phyloP scores from a whole-genome alignment of 176 grass and related monocot species.

The Phyllostachys edulis region DNA sequence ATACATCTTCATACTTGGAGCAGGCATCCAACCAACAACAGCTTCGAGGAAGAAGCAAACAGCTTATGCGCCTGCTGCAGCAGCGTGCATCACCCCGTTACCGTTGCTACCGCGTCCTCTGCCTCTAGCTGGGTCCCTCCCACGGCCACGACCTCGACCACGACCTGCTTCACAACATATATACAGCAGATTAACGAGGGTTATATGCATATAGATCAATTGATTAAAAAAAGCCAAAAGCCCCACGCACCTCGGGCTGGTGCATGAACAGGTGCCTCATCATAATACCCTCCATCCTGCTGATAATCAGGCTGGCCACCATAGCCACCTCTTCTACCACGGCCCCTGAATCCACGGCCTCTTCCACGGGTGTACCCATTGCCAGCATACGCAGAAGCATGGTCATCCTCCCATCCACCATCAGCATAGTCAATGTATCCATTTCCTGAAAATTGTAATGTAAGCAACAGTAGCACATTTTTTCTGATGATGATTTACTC shows the following conservation, averaged over 20 bases:
- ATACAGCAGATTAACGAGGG: neutral
- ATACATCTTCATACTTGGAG: constrained; percentile 74
- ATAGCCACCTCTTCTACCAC: constrained; percentile 54
- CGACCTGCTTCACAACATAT: constrained; percentile 31
- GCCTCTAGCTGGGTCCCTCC: constrained; percentile 56
- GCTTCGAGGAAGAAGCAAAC: neutral
- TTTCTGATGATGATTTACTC: neutral
- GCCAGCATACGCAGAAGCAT: constrained; percentile 42
- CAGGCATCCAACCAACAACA: constrained; percentile 69
- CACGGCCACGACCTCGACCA: constrained; percentile 54
- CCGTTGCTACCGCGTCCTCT: constrained; percentile 47
- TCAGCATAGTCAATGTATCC: constrained; percentile 53
- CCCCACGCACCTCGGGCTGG: constrained; percentile 50
- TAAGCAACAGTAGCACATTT: constrained; percentile 26
- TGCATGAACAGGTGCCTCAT: constrained; percentile 56
- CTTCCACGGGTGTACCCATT: constrained; percentile 61
- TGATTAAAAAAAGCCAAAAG: neutral
- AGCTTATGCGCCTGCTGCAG: constrained; percentile 31
- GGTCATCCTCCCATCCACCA: constrained; percentile 56
- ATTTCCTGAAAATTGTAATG: constrained; percentile 50
- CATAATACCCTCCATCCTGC: constrained; percentile 63
- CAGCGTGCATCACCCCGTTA: constrained; percentile 29
- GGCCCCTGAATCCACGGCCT: constrained; percentile 58
- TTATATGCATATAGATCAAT: neutral
- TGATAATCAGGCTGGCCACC: constrained; percentile 64